Evolutionary conservation across 805 yeast species (phyloP).

Genomic region (Pichia paraexigua): DNA sequence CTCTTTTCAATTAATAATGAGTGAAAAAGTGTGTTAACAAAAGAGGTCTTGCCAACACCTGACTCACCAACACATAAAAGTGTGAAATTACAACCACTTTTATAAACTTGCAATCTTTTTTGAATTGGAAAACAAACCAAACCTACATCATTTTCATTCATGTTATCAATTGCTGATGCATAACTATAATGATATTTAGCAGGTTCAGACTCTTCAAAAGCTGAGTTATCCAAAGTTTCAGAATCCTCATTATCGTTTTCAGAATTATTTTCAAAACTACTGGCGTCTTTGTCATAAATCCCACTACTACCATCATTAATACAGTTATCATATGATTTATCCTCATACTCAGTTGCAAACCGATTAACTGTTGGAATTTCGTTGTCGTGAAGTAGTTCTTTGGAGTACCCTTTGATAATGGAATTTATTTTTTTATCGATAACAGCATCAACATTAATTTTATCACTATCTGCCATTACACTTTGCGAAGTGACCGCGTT

Average conservation of each 20-base stretch:
- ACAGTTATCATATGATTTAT: constrained; percentile 10
- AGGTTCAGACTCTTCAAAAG: constrained; percentile 4
- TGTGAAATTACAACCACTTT: constrained; percentile 67
- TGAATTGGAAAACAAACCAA: constrained; percentile 25
- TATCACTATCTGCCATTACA: constrained; percentile 1
- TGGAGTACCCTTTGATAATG: not conserved
- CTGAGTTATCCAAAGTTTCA: not conserved
- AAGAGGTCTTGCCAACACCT: constrained; percentile 79
- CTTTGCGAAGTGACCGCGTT: constrained; percentile 4
- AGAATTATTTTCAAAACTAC: not conserved
- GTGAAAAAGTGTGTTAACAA: constrained; percentile 72
- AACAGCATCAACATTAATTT: constrained; percentile 1
- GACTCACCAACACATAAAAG: constrained; percentile 80
- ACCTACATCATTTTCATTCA: constrained; percentile 23
- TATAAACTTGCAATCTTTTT: constrained; percentile 28
- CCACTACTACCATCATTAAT: not conserved
- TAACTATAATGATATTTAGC: constrained; percentile 20
- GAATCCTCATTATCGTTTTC: not conserved
- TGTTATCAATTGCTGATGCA: constrained; percentile 20
- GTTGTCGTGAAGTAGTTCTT: not conserved
- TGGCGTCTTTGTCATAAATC: not conserved
- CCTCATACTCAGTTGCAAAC: not conserved
- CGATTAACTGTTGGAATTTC: not conserved
- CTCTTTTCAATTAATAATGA: constrained; percentile 29
- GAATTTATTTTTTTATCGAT: not conserved